A percentile compares a stretch with the other conserved stretches of the same genome.
phyloP scores from a whole-genome alignment of 306 rosid species.

The Ormosia semicastrata region DNA sequence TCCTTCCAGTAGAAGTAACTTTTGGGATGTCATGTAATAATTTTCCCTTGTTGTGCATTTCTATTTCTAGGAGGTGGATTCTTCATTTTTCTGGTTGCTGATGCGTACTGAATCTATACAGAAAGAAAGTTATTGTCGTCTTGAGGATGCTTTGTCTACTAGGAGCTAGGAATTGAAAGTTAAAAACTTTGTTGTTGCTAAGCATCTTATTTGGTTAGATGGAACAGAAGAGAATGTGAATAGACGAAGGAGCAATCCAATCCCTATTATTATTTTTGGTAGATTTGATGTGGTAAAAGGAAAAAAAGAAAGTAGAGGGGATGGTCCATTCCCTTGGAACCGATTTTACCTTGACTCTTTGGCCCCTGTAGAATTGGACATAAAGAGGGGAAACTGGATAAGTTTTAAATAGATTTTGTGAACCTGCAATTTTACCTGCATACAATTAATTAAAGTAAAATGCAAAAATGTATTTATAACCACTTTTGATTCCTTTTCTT shows the following conservation, averaged over 20 bases:
- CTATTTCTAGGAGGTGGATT: neutral
- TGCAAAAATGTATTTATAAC: neutral
- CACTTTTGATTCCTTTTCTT: neutral
- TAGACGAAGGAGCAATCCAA: neutral
- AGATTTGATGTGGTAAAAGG: neutral
- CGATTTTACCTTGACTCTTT: neutral
- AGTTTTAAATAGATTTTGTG: neutral
- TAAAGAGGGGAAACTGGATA: neutral
- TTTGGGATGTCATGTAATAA: too few relatives aligned
- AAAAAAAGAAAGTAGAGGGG: neutral
- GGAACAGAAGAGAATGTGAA: neutral
- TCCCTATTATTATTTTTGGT: neutral
- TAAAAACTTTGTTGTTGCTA: neutral
- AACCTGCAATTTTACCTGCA: neutral
- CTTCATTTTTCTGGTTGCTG: neutral
- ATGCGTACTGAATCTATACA: neutral
- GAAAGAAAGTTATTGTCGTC: neutral
- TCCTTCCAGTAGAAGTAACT: too few relatives aligned
- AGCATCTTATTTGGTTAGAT: constrained; percentile 13
- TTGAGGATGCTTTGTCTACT: neutral
- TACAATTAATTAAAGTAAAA: neutral
- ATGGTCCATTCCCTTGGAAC: neutral
- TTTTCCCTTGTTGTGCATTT: too few relatives aligned
- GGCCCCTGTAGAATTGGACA: neutral
- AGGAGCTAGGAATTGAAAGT: neutral